phyloP scores from a whole-genome alignment of 1,139 yeast genomes.

The Lodderomyces theae region DNA sequence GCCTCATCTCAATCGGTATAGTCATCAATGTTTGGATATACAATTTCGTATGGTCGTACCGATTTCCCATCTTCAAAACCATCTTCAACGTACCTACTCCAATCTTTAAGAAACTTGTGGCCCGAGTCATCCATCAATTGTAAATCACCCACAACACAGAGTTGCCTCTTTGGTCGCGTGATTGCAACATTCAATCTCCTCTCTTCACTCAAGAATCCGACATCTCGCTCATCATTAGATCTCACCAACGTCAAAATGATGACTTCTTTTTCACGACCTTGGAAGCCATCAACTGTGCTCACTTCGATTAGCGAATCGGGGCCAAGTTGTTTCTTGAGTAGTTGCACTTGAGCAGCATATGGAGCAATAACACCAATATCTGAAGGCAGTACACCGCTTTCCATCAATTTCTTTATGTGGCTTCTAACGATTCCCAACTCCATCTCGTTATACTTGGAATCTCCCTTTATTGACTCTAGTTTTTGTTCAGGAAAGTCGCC shows the following conservation, averaged over 20 bases:
- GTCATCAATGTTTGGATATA: conserved; percentile 56
- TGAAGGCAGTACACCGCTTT: conserved; percentile 44
- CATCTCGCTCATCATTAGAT: conserved; percentile 51
- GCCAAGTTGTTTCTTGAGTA: conserved; percentile 41
- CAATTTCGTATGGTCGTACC: conserved; percentile 42
- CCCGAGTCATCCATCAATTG: conserved; percentile 50
- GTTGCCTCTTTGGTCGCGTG: conserved; percentile 83
- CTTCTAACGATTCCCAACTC: conserved; percentile 61
- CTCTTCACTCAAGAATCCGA: conserved; percentile 74
- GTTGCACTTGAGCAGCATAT: conserved; percentile 79
- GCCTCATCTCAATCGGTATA: too few species aligned
- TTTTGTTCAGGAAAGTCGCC: conserved; percentile 71
- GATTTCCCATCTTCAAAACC: conserved; percentile 10
- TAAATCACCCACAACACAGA: conserved; percentile 84
- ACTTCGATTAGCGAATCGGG: conserved; percentile 29
- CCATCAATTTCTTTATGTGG: conserved; percentile 53
- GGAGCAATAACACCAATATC: conserved; percentile 86
- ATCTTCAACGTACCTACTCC: conserved; percentile 74
- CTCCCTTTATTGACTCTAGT: conserved; percentile 34
- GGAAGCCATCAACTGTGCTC: conserved; percentile 50
- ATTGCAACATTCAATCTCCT: conserved; percentile 85
- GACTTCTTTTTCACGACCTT: conserved; percentile 73
- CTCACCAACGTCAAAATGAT: conserved; percentile 53
- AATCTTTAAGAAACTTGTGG: conserved; percentile 51
- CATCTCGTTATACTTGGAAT: conserved; percentile 69